These are phyloP conservation scores for Hanseniaspora jakobsenii DNA, from an alignment of 805 yeast genomes.

Conservation along the genomic window DNA sequence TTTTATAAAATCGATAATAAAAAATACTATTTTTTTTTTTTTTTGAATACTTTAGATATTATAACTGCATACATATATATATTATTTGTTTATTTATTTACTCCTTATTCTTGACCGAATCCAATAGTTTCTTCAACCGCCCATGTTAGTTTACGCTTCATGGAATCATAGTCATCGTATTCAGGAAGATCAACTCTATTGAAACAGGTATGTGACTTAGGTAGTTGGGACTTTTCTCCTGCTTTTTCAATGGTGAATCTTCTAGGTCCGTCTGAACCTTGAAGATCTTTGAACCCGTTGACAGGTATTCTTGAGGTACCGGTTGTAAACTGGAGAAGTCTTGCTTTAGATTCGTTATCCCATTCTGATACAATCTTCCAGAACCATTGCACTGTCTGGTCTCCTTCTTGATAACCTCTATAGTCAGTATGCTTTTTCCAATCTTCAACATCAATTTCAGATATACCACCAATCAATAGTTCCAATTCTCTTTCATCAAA, in stretches of 20 bases:
- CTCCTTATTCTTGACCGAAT: slow-evolving; percentile 81
- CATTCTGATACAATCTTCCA: slow-evolving; percentile 88
- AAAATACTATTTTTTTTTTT: background rate
- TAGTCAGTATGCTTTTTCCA: slow-evolving; percentile 99
- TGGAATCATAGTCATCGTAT: slow-evolving; percentile 66
- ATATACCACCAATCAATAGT: slow-evolving; percentile 92
- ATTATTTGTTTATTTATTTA: background rate
- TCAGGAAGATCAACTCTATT: slow-evolving; percentile 97
- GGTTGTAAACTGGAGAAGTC: slow-evolving; percentile 91
- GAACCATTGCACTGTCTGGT: slow-evolving; percentile 97
- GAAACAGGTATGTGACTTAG: slow-evolving; percentile 97
- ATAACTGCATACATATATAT: too few relatives aligned
- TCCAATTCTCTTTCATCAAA: slow-evolving; percentile 97
- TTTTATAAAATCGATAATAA: too few relatives aligned
- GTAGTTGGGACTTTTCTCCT: slow-evolving; percentile 83
- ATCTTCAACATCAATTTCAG: slow-evolving; percentile 95
- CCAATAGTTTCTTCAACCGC: slow-evolving; percentile 99
- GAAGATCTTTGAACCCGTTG: slow-evolving; percentile 95
- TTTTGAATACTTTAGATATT: too few relatives aligned
- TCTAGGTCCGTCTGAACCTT: slow-evolving; percentile 98
- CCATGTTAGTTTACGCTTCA: slow-evolving; percentile 80
- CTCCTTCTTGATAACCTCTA: slow-evolving; percentile 93
- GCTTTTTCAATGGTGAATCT: slow-evolving; percentile 97
- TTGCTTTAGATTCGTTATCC: slow-evolving; percentile 94
- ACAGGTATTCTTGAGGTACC: slow-evolving; percentile 99